Evolutionary conservation across 352 stramenopile species (phyloP), one percentile per base, ranked within the genome.

Genomic region (Phytopythium cucurbitacearum): DNA sequence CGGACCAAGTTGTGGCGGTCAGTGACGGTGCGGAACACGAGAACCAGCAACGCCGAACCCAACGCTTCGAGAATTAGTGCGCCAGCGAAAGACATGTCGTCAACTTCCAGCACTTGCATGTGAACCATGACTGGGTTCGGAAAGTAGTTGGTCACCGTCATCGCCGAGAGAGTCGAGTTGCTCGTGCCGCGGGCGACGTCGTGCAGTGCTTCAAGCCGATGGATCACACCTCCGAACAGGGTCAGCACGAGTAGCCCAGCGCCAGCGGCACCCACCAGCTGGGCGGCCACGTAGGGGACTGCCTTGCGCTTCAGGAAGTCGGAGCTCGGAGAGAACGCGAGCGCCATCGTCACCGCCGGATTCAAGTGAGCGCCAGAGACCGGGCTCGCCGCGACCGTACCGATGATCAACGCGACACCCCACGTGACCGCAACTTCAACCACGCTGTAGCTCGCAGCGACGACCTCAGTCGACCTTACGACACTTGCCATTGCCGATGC

Each of bases 341-440:
- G 70, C 0, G 74, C 65, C 37, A 87, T n/a, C 11, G 71, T 81
- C 21, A 89, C 64, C 0, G 76, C 77, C 28, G 81, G 81, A 59
- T 91, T 91, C 39, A 89, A 63, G 56, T 91, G 81, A 2, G 76
- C 78, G 16, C 78, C 78, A 3, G 73, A 87, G 28, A 82, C 70
- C 10, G 57, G 58, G 7, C 66, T 68, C 11, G 72, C 69, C 9
- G 79, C 64, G 38, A 71, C 66, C 32, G 83, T 89, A 7, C 75
- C 69, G 11, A 89, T 56, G 8, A 67, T 65, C 12, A 82, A 69
- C 34, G 65, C 69, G 49, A 89, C 53, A 0, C 69, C 69, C 69
- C 69, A 78, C 12, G 45, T 56, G 21, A 64, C 21, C 13, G 69
- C 53, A 13, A 70, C 47, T 49, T 49, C 39, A 65, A 71, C 1